Evolutionary conservation across 164 flowering plant genomes (phyloP), one percentile per base, ranked within the genome.

Genomic region (Houttuynia cordata): DNA sequence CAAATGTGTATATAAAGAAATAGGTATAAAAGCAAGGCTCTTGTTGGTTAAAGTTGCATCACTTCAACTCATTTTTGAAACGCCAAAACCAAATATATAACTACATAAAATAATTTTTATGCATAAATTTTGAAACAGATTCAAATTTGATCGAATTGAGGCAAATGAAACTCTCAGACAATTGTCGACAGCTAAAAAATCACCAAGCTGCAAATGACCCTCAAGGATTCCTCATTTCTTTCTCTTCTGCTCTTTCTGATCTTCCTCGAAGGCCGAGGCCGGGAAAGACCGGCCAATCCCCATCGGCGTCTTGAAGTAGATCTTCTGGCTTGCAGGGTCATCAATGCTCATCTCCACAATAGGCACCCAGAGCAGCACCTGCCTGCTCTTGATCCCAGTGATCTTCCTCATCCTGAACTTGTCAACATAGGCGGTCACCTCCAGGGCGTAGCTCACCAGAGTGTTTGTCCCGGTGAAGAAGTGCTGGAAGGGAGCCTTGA

Each of bases 381-480:
- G 98, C 71, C 79, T 87, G 72, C 82, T 83, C 82, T 83, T 87
- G 8, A 87, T 64, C 1, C 96, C 91, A 0, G 76, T 83, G 84
- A 87, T 78, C 76, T 77, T 83, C 80, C 73, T 85, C 91, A 87
- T 87, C 83, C 70, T 82, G 25, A 59, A 58, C 67, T 80, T 84
- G 76, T 89, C 98, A 15, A 89, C 73, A 34, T 88, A 89, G 0
- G 80, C 87, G 0, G 96, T 92, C 56, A 92, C 93, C 73, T 92
- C 96, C 0, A 50, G 14, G 0, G 80, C 82, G 47, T 92, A 92
- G 66, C 88, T 85, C 19, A 87, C 96, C 0, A 70, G 78, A 4
- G 85, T 83, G 39, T 81, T 82, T 0, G 81, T 76, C 42, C 60
- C 75, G 0, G 3, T 67, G 57, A 92, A 92, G 71, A 76, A 85